phyloP scores from a whole-genome alignment of 2,329 filamentous ascomycete species.

The Macrophomina phaseolina region DNA sequence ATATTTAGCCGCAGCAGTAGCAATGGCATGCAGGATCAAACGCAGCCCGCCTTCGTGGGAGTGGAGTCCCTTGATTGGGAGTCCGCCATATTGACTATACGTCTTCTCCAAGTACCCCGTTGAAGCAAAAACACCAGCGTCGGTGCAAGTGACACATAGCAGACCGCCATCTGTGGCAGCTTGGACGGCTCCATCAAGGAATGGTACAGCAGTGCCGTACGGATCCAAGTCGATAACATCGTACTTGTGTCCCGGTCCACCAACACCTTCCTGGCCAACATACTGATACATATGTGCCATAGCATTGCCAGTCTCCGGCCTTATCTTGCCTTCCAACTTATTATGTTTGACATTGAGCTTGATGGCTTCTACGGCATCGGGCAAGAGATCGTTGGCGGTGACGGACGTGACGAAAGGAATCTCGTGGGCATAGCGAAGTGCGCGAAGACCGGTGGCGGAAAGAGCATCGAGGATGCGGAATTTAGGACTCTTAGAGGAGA shows the following conservation, averaged over 20 bases:
- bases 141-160: conserved; percentile 94
- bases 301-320: conserved; percentile 79
- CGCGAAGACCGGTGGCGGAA: conserved; percentile 90
- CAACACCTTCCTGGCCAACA: conserved; percentile 56
- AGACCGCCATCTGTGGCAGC: conserved; percentile 86
- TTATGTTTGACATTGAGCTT: conserved; percentile 86
- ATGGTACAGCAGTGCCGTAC: conserved; percentile 90
- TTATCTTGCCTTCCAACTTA: conserved; percentile 71
- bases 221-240: conserved; percentile 97
- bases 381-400: conserved; percentile 88
- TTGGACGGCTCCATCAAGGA: conserved; percentile 89
- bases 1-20: conserved; percentile 80
- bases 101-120: conserved; percentile 94
- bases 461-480: conserved; percentile 94
- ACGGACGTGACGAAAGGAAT: conserved; percentile 82
- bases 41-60: conserved; percentile 90
- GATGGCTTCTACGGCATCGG: conserved; percentile 79
- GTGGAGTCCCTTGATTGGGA: conserved; percentile 81
- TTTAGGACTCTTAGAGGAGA: conserved; percentile 22
- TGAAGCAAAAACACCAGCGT: conserved; percentile 93
- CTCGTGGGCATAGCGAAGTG: conserved; percentile 89
- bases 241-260: conserved; percentile 63
- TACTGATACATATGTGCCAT: conserved; percentile 87
- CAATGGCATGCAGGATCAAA: conserved; percentile 81
- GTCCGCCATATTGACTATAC: conserved; percentile 89